These are phyloP conservation scores for Syncephalastrum contaminatum DNA, from an alignment of 371 early-diverging fungal genomes.

Conservation along the genomic window DNA sequence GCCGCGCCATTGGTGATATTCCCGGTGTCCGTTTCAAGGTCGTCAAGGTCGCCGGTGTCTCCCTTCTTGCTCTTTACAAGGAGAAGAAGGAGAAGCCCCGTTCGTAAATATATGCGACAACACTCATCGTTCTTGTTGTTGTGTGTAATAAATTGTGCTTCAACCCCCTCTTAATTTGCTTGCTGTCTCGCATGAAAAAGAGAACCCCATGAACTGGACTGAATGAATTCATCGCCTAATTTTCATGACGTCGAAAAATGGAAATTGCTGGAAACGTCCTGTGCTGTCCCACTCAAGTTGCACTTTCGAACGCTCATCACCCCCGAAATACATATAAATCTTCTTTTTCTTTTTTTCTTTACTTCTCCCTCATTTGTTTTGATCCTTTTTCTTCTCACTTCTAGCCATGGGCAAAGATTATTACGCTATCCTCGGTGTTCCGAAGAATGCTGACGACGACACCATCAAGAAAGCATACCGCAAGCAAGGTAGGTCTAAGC, in stretches of 20 bases:
- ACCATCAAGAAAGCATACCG: slow-evolving; percentile 92
- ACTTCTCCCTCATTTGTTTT: too few species aligned
- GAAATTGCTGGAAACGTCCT: too few species aligned
- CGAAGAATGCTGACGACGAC: slow-evolving; percentile 81
- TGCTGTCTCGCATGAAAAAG: too few species aligned
- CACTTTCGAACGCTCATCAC: neutral
- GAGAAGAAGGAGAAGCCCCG: slow-evolving; percentile 99
- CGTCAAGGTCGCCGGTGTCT: slow-evolving; percentile 99
- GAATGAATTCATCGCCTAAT: too few species aligned
- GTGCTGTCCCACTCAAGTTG: too few species aligned
- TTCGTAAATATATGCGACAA: slow-evolving; percentile 66
- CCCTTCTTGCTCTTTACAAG: slow-evolving; percentile 98
- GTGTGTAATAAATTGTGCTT: slow-evolving; percentile 2
- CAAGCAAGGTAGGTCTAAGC: slow-evolving; percentile 58
- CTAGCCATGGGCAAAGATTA: slow-evolving; percentile 84
- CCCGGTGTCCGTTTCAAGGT: slow-evolving; percentile 99
- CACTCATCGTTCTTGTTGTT: slow-evolving; percentile 1
- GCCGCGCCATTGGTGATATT: slow-evolving; percentile 98
- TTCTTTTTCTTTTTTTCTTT: too few species aligned
- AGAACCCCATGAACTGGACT: too few species aligned
- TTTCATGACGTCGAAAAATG: too few species aligned
- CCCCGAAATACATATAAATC: slow-evolving; percentile 1
- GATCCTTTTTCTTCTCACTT: too few species aligned
- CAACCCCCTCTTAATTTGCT: too few species aligned
- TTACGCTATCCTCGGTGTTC: slow-evolving; percentile 87